Percentiles rank a stretch among this genome's conserved stretches.
These are phyloP conservation scores for Polytrichum formosum DNA, from an alignment of 225 moss, liverwort and hornwort genomes.

Conservation along the genomic window DNA sequence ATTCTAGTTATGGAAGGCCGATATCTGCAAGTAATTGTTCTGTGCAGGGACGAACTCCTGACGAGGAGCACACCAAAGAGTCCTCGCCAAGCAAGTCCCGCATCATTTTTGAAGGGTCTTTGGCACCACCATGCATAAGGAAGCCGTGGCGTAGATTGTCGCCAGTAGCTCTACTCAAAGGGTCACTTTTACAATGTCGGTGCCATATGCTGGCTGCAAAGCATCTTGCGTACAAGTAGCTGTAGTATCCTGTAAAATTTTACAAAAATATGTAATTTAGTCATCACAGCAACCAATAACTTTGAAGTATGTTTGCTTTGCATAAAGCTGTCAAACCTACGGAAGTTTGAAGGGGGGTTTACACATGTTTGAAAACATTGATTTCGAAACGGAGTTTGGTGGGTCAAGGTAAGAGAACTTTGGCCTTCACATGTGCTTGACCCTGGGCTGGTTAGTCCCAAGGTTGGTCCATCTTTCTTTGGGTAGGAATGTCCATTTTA, in stretches of 20 bases:
- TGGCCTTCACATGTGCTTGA: no score
- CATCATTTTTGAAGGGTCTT: slow-evolving; percentile 88
- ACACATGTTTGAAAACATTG: no score
- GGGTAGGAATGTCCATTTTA: no score
- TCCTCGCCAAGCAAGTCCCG: slow-evolving; percentile 72
- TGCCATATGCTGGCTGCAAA: slow-evolving; percentile 98
- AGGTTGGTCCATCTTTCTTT: no score
- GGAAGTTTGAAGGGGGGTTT: no score
- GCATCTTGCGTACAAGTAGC: slow-evolving; percentile 97
- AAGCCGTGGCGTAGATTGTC: slow-evolving; percentile 75
- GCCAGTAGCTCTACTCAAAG: slow-evolving; percentile 69
- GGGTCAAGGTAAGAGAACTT: no score
- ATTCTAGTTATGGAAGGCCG: slow-evolving; percentile 33
- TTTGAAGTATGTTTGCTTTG: no score
- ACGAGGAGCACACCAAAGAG: slow-evolving; percentile 52
- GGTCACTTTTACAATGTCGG: slow-evolving; percentile 69
- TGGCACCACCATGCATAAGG: slow-evolving; percentile 91
- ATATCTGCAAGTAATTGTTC: slow-evolving; percentile 83
- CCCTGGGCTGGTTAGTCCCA: no score
- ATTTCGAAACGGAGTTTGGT: no score
- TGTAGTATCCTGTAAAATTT: slow-evolving; percentile 83
- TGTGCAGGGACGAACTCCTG: slow-evolving; percentile 87
- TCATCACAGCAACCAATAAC: no score
- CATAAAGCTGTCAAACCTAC: no score
- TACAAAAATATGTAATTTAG: no score